Base-by-base conservation (phyloP, 345 rosid species). In the Citrus hindsii region DNA sequence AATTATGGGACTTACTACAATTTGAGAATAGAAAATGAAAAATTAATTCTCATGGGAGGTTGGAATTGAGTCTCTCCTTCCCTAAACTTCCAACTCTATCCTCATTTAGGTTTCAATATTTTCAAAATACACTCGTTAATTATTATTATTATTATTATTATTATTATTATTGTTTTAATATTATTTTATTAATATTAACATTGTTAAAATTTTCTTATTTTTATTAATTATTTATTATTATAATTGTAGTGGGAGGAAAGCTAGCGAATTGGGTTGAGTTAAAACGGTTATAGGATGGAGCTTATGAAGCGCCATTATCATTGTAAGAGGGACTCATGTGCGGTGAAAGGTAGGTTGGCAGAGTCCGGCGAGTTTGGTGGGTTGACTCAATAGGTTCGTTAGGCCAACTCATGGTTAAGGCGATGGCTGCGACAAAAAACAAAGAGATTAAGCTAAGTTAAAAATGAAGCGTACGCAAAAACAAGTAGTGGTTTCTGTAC, bases 281-380 rank as follows among this genome's bases (percentile, higher is more conserved):
- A 61, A 77, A 69, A 64, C 79, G 59, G 3, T 21, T 18, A 5
- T 14, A 51, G 2, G 56, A 51, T 21, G 22, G 56, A 18, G 56
- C 22, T 18, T 18, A 0, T 14, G 22, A 51, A 22, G 7, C 56
- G 7, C 22, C 56, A 51, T 51, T 35, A 5, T 22, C n/a, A 25
- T n/a, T n/a, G 12, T 58, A 58, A n/a, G 5, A 58, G 22, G 46
- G 77, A 60, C 88, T 72, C 59, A 68, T 68, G 74, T 71, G 84
- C 0, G 83, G 92, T 53, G 92, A 89, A 5, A 79, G 60, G 81
- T 89, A 85, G 12, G 46, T 35, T 8, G 69, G 13, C 7, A 10
- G 53, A 46, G 51, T 61, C 13, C 83, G 61, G 2, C 76, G 84
- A 56, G 75, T 46, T 21, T 69, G 81, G n/a, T 79, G 62, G 46